Base-by-base conservation (phyloP, 129 eudicot species). In the Escallonia rubra region DNA sequence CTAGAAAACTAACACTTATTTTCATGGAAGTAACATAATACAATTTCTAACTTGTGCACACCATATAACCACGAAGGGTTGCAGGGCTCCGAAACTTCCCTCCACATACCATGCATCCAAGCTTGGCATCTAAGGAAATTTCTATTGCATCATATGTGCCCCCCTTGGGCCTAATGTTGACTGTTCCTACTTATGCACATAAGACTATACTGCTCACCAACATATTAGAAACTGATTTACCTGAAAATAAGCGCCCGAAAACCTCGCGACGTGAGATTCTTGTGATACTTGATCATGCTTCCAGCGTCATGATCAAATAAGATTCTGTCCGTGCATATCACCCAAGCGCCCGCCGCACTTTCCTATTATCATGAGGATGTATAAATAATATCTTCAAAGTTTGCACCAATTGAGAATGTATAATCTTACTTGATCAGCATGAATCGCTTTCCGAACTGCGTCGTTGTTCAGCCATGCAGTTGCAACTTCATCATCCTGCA, bases 211-310 rank as follows among this genome's bases (percentile, higher is more conserved):
- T 46, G 48, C 16, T 14, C 6, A 11, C 4, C 9, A 52, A 13
- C 50, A 39, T n/a, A 6, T 43, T 51, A 61, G 13, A 68, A 5
- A 59, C 3, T 45, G 44, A 42, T 38, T 46, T 77, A 89, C 98
- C 98, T 92, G 82, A 14, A 94, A 80, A 94, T 85, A 56, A 94
- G 90, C 52, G 96, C 99, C 43, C 85, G 88, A 69, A 75, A 80
- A 46, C 99, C 96, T 42, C 85, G 84, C n/a, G 82, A 76, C 41
- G 99, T 89, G 59, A 94, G 96, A 78, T 89, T 84, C 80, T 67
- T 81, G 84, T 94, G 99, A 78, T 79, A 91, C 74, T 79, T 79
- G 69, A 91, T 85, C 97, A 91, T 91, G 82, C 97, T 94, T 66
- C 99, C 99, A 48, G 90, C 82, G 77, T 94, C 97, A 77, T 85